A percentile compares a stretch with the other conserved stretches of the same genome.
Evolutionary conservation across 495 filamentous ascomycete genomes (phyloP).

Genomic region (Recurvomyces mirabilis): DNA sequence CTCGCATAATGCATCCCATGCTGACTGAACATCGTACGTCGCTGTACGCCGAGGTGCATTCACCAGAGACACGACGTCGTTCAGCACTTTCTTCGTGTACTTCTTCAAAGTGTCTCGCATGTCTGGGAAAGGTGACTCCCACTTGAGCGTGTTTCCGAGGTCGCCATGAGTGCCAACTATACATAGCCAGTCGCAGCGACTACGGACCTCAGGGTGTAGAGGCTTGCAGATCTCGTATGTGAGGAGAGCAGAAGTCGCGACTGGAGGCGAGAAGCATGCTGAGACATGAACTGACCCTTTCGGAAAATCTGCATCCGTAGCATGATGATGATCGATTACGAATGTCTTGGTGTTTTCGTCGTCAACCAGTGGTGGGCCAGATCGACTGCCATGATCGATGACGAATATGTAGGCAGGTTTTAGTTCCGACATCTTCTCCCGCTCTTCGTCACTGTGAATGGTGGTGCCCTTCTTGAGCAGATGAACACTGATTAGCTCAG

Average conservation of each 20-base stretch:
- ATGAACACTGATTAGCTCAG: slow-evolving; percentile 38
- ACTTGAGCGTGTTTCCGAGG: slow-evolving; percentile 45
- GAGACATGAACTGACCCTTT: slow-evolving; percentile 37
- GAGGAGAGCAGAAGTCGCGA: slow-evolving; percentile 45
- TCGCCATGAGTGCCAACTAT: slow-evolving; percentile 50
- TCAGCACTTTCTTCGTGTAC: slow-evolving; percentile 45
- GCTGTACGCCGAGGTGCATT: slow-evolving; percentile 49
- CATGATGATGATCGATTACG: slow-evolving; percentile 49
- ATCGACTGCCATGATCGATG: slow-evolving; percentile 47
- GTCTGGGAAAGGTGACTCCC: slow-evolving; percentile 47
- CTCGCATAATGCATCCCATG: slow-evolving; percentile 42
- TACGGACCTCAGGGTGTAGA: slow-evolving; percentile 36
- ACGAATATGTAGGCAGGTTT: slow-evolving; percentile 44
- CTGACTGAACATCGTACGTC: slow-evolving; percentile 40
- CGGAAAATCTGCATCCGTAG: slow-evolving; percentile 41
- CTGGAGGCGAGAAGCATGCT: slow-evolving; percentile 45
- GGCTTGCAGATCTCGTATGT: slow-evolving; percentile 45
- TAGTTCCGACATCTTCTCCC: slow-evolving; percentile 35
- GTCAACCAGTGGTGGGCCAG: slow-evolving; percentile 37
- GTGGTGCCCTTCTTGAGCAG: slow-evolving; percentile 41
- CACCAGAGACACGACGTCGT: slow-evolving; percentile 43
- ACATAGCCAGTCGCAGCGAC: slow-evolving; percentile 42
- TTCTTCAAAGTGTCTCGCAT: slow-evolving; percentile 44
- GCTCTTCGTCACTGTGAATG: slow-evolving; percentile 39
- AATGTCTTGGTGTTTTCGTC: slow-evolving; percentile 30